A percentile compares a stretch with the other conserved stretches of the same genome.
phyloP scores from a whole-genome alignment of 2,329 filamentous ascomycete species.

The Catunica adiposa region DNA sequence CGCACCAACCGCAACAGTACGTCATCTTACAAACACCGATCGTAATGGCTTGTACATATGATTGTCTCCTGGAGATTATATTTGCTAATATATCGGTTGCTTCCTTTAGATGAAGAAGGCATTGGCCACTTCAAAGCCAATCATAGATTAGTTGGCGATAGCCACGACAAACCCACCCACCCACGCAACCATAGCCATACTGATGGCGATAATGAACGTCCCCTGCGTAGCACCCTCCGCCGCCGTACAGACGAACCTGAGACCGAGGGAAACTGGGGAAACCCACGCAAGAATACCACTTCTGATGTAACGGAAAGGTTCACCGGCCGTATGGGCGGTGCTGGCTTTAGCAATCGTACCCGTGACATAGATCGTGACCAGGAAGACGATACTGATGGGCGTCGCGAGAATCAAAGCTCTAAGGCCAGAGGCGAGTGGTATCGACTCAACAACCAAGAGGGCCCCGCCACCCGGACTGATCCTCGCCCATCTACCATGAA shows the following conservation, averaged over 20 bases:
- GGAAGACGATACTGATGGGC: slow-evolving; percentile 34
- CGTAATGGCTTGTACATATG: background rate
- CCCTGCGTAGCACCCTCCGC: slow-evolving; percentile 27
- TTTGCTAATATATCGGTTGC: background rate
- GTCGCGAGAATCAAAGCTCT: slow-evolving; percentile 26
- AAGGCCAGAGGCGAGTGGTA: slow-evolving; percentile 64
- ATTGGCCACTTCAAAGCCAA: slow-evolving; percentile 14
- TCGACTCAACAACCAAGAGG: slow-evolving; percentile 29
- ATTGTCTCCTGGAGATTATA: background rate
- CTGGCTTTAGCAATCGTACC: slow-evolving; percentile 27
- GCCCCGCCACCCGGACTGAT: slow-evolving; percentile 21
- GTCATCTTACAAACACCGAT: background rate
- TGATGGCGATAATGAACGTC: slow-evolving; percentile 32
- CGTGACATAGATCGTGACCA: slow-evolving; percentile 41
- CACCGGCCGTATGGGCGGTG: slow-evolving; percentile 45
- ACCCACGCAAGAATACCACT: slow-evolving; percentile 58
- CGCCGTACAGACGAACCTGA: slow-evolving; percentile 44
- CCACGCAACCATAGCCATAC: slow-evolving; percentile 31
- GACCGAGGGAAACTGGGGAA: slow-evolving; percentile 56
- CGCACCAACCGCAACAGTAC: slow-evolving; percentile 4
- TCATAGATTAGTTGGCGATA: slow-evolving; percentile 9
- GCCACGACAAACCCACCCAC: slow-evolving; percentile 38
- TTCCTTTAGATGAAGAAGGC: slow-evolving; percentile 6
- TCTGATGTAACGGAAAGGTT: slow-evolving; percentile 57
- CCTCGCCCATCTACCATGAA: slow-evolving; percentile 37